phyloP scores from a whole-genome alignment of 768 basidiomycete species.

The Russula sp. region DNA sequence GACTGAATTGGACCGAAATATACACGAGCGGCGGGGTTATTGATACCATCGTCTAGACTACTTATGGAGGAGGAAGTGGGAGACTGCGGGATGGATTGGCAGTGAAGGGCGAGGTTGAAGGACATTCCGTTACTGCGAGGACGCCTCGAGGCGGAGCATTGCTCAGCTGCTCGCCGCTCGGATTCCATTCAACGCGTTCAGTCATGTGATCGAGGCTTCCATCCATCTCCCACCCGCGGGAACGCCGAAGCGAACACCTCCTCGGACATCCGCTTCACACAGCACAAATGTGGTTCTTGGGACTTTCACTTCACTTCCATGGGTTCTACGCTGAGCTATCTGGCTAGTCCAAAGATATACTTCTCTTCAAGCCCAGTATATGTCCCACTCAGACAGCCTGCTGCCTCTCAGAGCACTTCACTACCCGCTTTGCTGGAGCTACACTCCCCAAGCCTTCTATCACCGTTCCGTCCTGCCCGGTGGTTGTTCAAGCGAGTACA shows the following conservation, averaged over 20 bases:
- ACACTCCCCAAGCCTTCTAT: conserved; percentile 27
- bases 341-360: conserved; percentile 11
- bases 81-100: conserved; percentile 4
- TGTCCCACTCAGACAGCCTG: conserved; percentile 19
- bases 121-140: conserved; percentile 9
- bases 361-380: conserved; percentile 22
- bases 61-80: conserved; percentile 9
- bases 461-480: conserved; percentile 27
- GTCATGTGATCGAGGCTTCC: conserved; percentile 17
- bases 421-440: conserved; percentile 24
- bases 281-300: background rate
- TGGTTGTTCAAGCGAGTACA: conserved; percentile 28
- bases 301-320: background rate
- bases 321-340: background rate
- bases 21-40: conserved; percentile 19
- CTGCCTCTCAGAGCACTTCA: conserved; percentile 5
- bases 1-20: conserved; percentile 25
- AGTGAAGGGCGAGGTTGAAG: conserved; percentile 10
- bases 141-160: background rate
- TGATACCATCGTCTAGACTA: conserved; percentile 13
- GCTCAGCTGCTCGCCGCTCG: background rate
- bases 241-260: too few species aligned
- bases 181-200: conserved; percentile 19
- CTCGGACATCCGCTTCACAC: too few species aligned
- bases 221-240: too few species aligned